Conservation (phyloP, 2,329 filamentous ascomycete species). For the Lasiodiplodia theobromae region DNA sequence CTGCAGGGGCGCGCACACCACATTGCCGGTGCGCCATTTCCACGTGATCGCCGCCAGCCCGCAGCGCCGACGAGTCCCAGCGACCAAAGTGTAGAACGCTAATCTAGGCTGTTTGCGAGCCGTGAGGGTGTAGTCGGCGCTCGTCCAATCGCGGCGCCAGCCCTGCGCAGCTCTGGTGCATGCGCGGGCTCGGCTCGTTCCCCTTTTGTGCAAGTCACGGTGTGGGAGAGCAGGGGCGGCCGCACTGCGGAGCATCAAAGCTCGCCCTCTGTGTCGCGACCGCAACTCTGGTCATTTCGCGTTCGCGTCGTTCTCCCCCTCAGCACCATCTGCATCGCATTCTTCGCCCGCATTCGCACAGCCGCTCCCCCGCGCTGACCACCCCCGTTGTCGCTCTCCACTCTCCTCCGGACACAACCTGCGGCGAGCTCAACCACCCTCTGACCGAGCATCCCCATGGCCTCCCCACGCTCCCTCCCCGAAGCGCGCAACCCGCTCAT, state of each 20-base stretch:
- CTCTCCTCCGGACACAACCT: conserved; percentile 8
- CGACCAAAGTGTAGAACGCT: neutral
- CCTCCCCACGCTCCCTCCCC: conserved; percentile 60
- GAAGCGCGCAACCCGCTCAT: conserved; percentile 71
- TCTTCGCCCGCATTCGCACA: conserved; percentile 16
- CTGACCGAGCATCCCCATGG: conserved; percentile 36
- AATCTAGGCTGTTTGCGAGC: neutral
- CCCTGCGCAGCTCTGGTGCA: conserved; percentile 3
- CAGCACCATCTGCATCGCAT: conserved; percentile 22
- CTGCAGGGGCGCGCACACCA: conserved; percentile 2
- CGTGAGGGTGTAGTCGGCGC: neutral
- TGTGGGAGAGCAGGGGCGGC: conserved; percentile 25
- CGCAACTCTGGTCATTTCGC: conserved; percentile 27
- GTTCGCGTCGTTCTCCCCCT: conserved; percentile 22
- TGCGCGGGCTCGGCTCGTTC: conserved; percentile 25
- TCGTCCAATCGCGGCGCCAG: conserved; percentile 6
- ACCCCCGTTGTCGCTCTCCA: conserved; percentile 10
- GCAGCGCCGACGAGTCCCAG: neutral
- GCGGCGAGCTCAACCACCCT: conserved; percentile 19
- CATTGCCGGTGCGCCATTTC: neutral
- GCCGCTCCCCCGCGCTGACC: conserved; percentile 14
- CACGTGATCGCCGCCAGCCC: conserved; percentile 14
- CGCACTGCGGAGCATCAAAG: conserved; percentile 22
- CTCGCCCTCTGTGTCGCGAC: conserved; percentile 24
- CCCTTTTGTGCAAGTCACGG: conserved; percentile 26